Evolutionary conservation across 495 filamentous ascomycete genomes (phyloP).

Genomic region (Podospora bellae-mahoneyi): DNA sequence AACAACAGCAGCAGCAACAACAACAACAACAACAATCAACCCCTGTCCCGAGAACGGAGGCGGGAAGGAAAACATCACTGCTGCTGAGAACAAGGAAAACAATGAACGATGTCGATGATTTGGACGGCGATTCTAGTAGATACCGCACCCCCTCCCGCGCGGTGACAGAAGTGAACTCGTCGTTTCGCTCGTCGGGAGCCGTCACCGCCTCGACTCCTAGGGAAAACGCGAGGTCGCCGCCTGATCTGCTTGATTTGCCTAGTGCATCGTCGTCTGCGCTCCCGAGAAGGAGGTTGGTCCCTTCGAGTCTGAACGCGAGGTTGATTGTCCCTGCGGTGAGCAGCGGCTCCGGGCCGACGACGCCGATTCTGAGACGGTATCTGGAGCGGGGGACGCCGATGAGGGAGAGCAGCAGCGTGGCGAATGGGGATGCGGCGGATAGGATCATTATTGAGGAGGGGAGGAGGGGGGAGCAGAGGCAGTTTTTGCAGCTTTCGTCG

Average conservation of each 20-base stretch:
- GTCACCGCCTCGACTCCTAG: constrained; percentile 15
- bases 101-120: constrained; percentile 36
- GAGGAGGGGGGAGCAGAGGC: not conserved
- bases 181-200: constrained; percentile 22
- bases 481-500: not conserved
- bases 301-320: constrained; percentile 38
- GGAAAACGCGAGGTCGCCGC: constrained; percentile 24
- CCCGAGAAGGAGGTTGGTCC: constrained; percentile 40
- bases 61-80: constrained; percentile 41
- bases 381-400: constrained; percentile 45
- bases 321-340: constrained; percentile 30
- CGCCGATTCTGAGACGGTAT: constrained; percentile 39
- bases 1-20: not conserved
- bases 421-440: not conserved
- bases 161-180: constrained; percentile 51
- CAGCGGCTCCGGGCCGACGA: constrained; percentile 23
- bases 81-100: constrained; percentile 39
- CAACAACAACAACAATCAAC: not conserved
- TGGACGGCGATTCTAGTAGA: constrained; percentile 43
- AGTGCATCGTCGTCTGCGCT: constrained; percentile 39
- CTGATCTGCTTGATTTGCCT: constrained; percentile 23
- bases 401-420: constrained; percentile 29
- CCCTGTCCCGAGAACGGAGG: not conserved
- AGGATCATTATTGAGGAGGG: not conserved
- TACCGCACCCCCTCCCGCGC: constrained; percentile 56